Evolutionary conservation across 2,329 filamentous ascomycete genomes (phyloP).

Genomic region (Xylariaceae sp.): DNA sequence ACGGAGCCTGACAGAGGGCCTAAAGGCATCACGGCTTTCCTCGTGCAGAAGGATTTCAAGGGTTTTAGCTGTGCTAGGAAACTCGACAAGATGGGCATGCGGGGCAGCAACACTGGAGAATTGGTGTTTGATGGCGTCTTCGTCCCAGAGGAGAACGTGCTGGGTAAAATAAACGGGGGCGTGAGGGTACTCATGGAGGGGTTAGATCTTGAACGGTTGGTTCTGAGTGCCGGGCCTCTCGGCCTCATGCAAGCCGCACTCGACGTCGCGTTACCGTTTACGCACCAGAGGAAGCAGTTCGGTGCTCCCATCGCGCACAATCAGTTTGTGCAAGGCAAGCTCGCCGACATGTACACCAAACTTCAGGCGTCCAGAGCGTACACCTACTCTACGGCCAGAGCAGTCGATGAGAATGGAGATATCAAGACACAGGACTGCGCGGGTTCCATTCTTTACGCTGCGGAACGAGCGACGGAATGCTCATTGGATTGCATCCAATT

Average conservation of each 20-base stretch:
- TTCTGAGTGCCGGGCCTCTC: constrained; percentile 86
- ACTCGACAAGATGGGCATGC: constrained; percentile 97
- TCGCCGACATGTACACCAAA: constrained; percentile 98
- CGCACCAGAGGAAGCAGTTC: constrained; percentile 89
- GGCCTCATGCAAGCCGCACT: constrained; percentile 93
- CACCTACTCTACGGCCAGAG: constrained; percentile 79
- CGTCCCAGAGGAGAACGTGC: constrained; percentile 78
- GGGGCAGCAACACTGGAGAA: constrained; percentile 94
- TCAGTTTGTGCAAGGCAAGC: constrained; percentile 88
- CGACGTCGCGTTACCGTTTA: constrained; percentile 85
- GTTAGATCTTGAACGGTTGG: constrained; percentile 88
- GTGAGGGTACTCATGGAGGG: constrained; percentile 95
- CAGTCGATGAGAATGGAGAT: constrained; percentile 73
- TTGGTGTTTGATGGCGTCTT: constrained; percentile 90
- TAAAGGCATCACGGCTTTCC: constrained; percentile 93
- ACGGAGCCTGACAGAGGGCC: constrained; percentile 77
- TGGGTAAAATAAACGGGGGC: constrained; percentile 79
- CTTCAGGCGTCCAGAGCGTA: constrained; percentile 82
- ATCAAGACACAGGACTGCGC: constrained; percentile 92
- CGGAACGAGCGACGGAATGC: constrained; percentile 85
- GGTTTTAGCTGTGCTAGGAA: constrained; percentile 90
- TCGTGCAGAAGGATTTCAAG: constrained; percentile 71
- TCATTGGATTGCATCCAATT: constrained; percentile 88
- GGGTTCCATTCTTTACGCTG: constrained; percentile 89
- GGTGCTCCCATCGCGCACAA: constrained; percentile 84